phyloP scores from a whole-genome alignment of 1,284 basidiomycete genomes.

The Fomitopsis palustris region DNA sequence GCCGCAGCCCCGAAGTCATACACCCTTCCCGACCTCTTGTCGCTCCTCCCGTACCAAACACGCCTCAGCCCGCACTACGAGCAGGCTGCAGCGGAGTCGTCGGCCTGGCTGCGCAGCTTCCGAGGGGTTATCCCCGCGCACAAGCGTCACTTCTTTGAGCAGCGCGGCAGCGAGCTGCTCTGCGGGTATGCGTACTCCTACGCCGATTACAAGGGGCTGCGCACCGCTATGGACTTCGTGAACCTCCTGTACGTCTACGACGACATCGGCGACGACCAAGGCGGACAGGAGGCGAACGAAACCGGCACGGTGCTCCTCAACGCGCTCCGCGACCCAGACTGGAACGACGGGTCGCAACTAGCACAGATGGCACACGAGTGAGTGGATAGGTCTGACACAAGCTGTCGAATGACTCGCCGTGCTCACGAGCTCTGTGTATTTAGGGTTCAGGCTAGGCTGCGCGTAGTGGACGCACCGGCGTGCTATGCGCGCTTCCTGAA shows the following conservation, averaged over 20 bases:
- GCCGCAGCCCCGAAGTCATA: constrained; percentile 38
- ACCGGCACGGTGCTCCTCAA: constrained; percentile 53
- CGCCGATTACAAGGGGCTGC: constrained; percentile 53
- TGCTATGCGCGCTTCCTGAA: constrained; percentile 48
- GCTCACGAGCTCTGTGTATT: constrained; percentile 2
- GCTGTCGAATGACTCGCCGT: too few species aligned
- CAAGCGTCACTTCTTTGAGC: constrained; percentile 58
- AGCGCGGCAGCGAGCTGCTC: constrained; percentile 58
- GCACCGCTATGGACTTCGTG: constrained; percentile 61
- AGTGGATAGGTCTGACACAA: constrained; percentile 15
- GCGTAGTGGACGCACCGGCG: constrained; percentile 39
- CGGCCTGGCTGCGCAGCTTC: constrained; percentile 60
- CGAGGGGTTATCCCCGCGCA: constrained; percentile 46
- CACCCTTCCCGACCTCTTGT: constrained; percentile 53
- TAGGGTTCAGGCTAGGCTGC: constrained; percentile 53
- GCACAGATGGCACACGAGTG: constrained; percentile 61
- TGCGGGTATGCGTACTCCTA: constrained; percentile 62
- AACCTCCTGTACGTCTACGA: constrained; percentile 67
- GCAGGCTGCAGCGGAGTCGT: constrained; percentile 50
- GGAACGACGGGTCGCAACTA: constrained; percentile 23
- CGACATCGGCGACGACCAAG: constrained; percentile 68
- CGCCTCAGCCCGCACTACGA: constrained; percentile 53
- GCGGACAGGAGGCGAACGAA: constrained; percentile 46
- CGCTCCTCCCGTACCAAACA: constrained; percentile 44
- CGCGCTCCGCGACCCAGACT: constrained; percentile 44